Evolutionary conservation across 495 filamentous ascomycete genomes (phyloP).

Genomic region (Terfezia claveryi): DNA sequence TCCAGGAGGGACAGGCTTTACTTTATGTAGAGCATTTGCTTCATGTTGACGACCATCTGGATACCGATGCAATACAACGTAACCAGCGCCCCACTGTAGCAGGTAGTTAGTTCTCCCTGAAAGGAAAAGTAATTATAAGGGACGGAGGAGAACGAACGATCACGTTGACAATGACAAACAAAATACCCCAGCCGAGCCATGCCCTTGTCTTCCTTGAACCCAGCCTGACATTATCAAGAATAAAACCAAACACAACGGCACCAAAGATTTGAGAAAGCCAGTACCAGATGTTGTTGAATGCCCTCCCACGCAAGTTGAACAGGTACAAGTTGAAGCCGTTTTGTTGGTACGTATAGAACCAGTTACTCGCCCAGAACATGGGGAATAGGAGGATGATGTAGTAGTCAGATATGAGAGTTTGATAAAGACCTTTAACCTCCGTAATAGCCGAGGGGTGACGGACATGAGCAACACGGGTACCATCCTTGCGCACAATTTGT

Average conservation of each 20-base stretch:
- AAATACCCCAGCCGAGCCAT: conserved; percentile 39
- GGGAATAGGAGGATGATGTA: conserved; percentile 75
- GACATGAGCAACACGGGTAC: conserved; percentile 28
- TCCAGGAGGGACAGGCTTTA: background rate
- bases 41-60: conserved; percentile 22
- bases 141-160: conserved; percentile 21
- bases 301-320: conserved; percentile 62
- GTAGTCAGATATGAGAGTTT: conserved; percentile 46
- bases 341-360: conserved; percentile 57
- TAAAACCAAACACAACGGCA: conserved; percentile 53
- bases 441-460: conserved; percentile 22
- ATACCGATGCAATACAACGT: conserved; percentile 49
- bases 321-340: conserved; percentile 37
- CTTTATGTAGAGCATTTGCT: background rate
- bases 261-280: conserved; percentile 76
- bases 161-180: conserved; percentile 54
- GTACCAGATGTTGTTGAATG: conserved; percentile 70
- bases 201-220: conserved; percentile 47
- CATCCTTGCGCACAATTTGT: conserved; percentile 56
- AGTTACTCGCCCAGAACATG: conserved; percentile 65
- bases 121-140: background rate
- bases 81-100: conserved; percentile 57
- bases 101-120: background rate
- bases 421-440: conserved; percentile 55
- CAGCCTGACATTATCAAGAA: conserved; percentile 42